Conservation (phyloP, 768 basidiomycete species). For the Russula sp. region DNA sequence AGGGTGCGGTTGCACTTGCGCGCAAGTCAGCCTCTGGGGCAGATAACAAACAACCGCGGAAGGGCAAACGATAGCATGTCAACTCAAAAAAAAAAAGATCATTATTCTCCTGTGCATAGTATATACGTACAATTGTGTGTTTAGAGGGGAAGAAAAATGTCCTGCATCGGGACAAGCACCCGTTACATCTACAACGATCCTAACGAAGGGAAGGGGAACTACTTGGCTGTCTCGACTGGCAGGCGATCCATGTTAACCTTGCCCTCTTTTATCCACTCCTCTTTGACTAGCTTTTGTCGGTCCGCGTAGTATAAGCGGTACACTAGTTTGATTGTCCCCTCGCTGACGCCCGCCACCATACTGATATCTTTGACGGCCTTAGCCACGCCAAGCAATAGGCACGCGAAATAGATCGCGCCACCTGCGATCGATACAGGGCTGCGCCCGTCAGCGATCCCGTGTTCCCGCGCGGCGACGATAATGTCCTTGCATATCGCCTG, state of each 20-base stretch:
- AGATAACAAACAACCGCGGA: not conserved
- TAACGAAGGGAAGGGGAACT: not conserved
- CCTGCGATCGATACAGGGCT: conserved; percentile 99
- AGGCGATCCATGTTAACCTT: conserved; percentile 47
- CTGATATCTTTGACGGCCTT: conserved; percentile 84
- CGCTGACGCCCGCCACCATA: conserved; percentile 86
- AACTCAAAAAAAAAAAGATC: too few relatives aligned
- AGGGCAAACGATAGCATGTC: not conserved
- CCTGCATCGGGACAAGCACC: not conserved
- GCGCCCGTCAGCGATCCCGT: conserved; percentile 88
- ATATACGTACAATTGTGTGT: conserved; percentile 3
- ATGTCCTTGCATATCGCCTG: conserved; percentile 81
- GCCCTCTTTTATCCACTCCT: conserved; percentile 79
- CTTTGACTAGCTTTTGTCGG: conserved; percentile 72
- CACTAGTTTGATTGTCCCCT: conserved; percentile 89
- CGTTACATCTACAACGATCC: not conserved
- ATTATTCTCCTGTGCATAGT: not conserved
- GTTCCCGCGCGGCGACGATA: conserved; percentile 68
- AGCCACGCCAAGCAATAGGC: conserved; percentile 64
- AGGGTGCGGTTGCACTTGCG: conserved; percentile 16
- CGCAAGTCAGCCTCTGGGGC: conserved; percentile 4
- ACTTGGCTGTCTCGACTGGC: conserved; percentile 27
- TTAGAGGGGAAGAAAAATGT: not conserved
- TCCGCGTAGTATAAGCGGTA: conserved; percentile 72
- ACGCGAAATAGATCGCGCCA: conserved; percentile 91